A percentile compares a stretch with the other conserved stretches of the same genome.
Evolutionary conservation across 192 early-diverging fungal genomes (phyloP).

Genomic region (Lunasporangiospora selenospora): DNA sequence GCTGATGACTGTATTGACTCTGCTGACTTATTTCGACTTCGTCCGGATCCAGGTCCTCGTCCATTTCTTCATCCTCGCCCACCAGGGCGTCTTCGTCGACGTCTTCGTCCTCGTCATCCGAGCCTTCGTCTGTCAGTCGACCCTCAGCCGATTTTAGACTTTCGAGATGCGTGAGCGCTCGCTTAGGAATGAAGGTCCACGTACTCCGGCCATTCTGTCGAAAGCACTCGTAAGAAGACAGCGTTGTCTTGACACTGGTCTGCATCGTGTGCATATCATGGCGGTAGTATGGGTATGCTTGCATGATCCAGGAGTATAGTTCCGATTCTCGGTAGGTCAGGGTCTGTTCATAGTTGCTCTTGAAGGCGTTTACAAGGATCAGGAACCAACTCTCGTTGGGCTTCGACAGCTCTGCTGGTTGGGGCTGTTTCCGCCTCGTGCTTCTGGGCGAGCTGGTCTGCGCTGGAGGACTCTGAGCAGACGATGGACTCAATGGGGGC

Average conservation of each 20-base stretch:
- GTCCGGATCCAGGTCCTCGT: background rate
- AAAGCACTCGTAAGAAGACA: constrained; percentile 48
- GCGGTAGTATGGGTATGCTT: constrained; percentile 50
- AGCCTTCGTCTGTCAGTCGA: constrained; percentile 10
- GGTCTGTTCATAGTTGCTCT: constrained; percentile 53
- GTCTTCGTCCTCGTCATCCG: constrained; percentile 34
- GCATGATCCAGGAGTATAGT: constrained; percentile 49
- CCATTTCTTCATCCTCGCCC: constrained; percentile 22
- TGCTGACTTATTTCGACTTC: constrained; percentile 6
- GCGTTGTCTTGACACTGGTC: constrained; percentile 45
- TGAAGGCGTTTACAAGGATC: constrained; percentile 53
- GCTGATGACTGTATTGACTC: constrained; percentile 3
- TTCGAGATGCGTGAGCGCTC: constrained; percentile 30
- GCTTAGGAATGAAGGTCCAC: constrained; percentile 41
- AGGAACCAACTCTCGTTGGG: constrained; percentile 51
- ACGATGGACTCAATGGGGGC: constrained; percentile 24
- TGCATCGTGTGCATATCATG: constrained; percentile 48
- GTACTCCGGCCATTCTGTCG: constrained; percentile 42
- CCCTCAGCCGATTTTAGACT: constrained; percentile 42
- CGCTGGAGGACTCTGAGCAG: constrained; percentile 11
- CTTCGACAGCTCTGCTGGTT: constrained; percentile 23
- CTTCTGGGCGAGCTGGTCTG: background rate
- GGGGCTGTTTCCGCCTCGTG: constrained; percentile 11
- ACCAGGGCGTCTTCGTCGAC: constrained; percentile 3
- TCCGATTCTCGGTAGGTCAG: constrained; percentile 51